These are phyloP conservation scores for Eucalyptus polybractea DNA, from an alignment of 345 rosid genomes.

Conservation along the genomic window DNA sequence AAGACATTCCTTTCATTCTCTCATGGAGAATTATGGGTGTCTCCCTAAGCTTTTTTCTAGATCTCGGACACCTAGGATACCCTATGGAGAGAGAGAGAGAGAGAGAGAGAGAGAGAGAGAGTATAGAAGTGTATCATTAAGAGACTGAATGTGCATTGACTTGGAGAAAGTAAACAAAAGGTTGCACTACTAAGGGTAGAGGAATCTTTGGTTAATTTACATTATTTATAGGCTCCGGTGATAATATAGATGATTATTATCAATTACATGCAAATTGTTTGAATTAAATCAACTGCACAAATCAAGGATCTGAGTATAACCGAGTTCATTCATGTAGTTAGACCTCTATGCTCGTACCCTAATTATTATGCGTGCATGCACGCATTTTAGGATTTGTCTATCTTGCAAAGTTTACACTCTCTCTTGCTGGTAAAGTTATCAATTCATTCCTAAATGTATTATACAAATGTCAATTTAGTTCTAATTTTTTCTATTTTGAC, in stretches of 20 bases:
- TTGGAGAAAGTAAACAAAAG: neutral
- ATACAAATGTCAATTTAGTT: neutral
- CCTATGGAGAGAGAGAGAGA: neutral
- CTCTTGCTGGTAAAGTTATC: neutral
- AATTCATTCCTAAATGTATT: neutral
- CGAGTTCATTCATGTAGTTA: neutral
- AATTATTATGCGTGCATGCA: accelerated
- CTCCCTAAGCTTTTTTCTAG: neutral
- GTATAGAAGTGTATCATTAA: neutral
- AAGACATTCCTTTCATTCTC: conserved; percentile 9
- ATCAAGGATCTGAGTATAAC: neutral
- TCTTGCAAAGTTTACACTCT: neutral
- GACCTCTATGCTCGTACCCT: neutral
- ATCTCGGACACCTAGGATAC: conserved; percentile 22
- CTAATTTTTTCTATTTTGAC: neutral
- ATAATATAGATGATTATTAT: neutral
- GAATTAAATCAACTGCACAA: neutral
- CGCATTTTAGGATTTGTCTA: neutral
- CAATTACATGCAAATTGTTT: neutral
- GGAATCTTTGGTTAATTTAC: neutral
- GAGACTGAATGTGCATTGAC: neutral
- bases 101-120: neutral
- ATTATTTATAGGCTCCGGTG: neutral
- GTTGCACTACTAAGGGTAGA: neutral
- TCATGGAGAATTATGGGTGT: conserved; percentile 3